A percentile compares a stretch with the other conserved stretches of the same genome.
phyloP scores from a whole-genome alignment of 164 flowering plant species.

The Kalanchoe fedtschenkoi region DNA sequence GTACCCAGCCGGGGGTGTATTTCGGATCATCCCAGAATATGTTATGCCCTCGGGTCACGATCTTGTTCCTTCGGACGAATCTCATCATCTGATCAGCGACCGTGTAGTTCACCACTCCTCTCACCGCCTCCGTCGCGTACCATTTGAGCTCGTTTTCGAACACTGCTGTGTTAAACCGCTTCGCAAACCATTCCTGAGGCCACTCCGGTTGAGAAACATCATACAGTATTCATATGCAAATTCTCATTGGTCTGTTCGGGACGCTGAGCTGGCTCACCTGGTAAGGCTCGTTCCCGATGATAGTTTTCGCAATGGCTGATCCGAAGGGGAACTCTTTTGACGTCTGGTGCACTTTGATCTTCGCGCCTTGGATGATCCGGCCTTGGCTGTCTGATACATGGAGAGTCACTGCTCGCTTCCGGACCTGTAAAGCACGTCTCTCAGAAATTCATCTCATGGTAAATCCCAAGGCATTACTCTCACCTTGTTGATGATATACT shows the following conservation, averaged over 20 bases:
- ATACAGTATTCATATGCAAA: background rate
- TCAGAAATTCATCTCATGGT: too few relatives aligned
- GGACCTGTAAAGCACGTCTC: too few relatives aligned
- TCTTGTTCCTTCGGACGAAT: slow-evolving; percentile 20
- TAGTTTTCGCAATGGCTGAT: slow-evolving; percentile 73
- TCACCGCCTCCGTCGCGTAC: slow-evolving; percentile 29
- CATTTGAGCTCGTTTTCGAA: slow-evolving; percentile 49
- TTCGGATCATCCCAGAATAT: slow-evolving; percentile 37
- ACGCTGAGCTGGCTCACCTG: slow-evolving; percentile 12
- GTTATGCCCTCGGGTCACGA: slow-evolving; percentile 42
- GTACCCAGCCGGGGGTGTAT: background rate
- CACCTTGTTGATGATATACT: slow-evolving; percentile 41
- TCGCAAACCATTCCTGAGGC: slow-evolving; percentile 31
- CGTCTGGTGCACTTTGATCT: slow-evolving; percentile 39
- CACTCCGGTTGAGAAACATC: slow-evolving; percentile 1
- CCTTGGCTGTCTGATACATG: slow-evolving; percentile 59
- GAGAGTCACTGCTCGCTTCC: slow-evolving; percentile 59
- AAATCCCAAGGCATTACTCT: too few relatives aligned
- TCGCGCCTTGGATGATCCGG: slow-evolving; percentile 48
- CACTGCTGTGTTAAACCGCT: slow-evolving; percentile 24
- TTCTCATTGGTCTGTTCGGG: too few relatives aligned
- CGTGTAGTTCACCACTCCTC: slow-evolving; percentile 34
- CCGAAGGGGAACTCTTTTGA: slow-evolving; percentile 87
- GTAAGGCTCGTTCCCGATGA: slow-evolving; percentile 60
- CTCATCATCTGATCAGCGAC: slow-evolving; percentile 34